Evolutionary conservation across 2,329 filamentous ascomycete species (phyloP).

Genomic region (Aspergillus proliferans): DNA sequence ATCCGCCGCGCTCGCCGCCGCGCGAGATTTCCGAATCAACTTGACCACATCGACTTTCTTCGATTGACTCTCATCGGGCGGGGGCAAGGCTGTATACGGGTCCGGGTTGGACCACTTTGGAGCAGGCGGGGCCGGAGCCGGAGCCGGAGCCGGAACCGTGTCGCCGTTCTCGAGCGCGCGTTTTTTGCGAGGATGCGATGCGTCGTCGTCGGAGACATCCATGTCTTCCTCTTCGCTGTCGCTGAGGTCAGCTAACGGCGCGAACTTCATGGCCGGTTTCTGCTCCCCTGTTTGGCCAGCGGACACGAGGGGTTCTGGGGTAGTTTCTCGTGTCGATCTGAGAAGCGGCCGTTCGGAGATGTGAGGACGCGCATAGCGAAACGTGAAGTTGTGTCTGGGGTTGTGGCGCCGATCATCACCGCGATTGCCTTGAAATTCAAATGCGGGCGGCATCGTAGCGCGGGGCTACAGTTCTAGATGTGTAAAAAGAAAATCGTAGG

Average conservation of each 20-base stretch:
- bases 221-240: constrained; percentile 44
- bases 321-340: constrained; percentile 26
- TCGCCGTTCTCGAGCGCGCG: constrained; percentile 22
- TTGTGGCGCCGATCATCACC: constrained; percentile 17
- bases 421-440: constrained; percentile 28
- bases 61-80: constrained; percentile 62
- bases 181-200: constrained; percentile 34
- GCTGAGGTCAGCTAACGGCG: constrained; percentile 33
- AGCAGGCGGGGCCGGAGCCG: constrained; percentile 22
- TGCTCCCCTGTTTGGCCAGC: constrained; percentile 14
- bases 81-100: constrained; percentile 81
- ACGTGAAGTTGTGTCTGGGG: constrained; percentile 33
- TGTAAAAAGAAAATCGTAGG: too few species aligned
- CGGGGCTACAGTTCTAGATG: not conserved
- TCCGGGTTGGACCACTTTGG: constrained; percentile 96
- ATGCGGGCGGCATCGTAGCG: constrained; percentile 20
- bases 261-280: constrained; percentile 29
- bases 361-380: constrained; percentile 30
- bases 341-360: constrained; percentile 35
- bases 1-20: constrained; percentile 44
- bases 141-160: constrained; percentile 11
- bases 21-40: constrained; percentile 80
- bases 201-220: constrained; percentile 36
- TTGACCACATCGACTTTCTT: constrained; percentile 87
- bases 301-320: constrained; percentile 29